phyloP scores from a whole-genome alignment of 805 yeast genomes.

The Cyberlindnera lachancei region DNA sequence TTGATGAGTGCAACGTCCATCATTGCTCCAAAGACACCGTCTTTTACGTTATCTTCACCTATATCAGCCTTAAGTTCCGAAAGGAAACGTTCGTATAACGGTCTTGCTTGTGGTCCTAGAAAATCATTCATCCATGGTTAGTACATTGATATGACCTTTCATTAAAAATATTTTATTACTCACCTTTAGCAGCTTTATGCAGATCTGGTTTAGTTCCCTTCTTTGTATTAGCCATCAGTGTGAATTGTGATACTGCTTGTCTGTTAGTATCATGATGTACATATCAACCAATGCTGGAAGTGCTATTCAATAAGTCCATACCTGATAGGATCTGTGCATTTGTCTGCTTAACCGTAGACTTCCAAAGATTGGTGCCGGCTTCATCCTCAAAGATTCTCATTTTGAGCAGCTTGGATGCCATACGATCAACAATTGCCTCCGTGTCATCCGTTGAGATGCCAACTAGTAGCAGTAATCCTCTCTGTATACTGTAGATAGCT shows the following conservation, averaged over 20 bases:
- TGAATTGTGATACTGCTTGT: constrained; percentile 73
- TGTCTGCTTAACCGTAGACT: constrained; percentile 50
- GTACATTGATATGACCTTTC: too few relatives aligned
- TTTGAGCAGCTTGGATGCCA: constrained; percentile 59
- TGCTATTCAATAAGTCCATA: too few relatives aligned
- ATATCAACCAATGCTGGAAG: too few relatives aligned
- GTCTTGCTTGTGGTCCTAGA: constrained; percentile 51
- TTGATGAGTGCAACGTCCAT: constrained; percentile 87
- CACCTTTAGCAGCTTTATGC: constrained; percentile 85
- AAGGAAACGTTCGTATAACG: constrained; percentile 43
- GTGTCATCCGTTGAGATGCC: constrained; percentile 82
- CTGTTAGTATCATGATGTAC: constrained; percentile 1
- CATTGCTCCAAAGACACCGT: constrained; percentile 94
- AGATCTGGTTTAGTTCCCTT: constrained; percentile 96
- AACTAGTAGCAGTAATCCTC: constrained; percentile 74
- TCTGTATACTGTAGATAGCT: constrained; percentile 36
- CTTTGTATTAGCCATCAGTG: constrained; percentile 74
- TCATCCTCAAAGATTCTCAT: constrained; percentile 70
- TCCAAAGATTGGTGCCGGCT: constrained; percentile 67
- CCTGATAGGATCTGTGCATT: constrained; percentile 67
- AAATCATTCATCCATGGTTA: constrained; percentile 39
- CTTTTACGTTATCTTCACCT: constrained; percentile 62
- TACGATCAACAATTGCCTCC: constrained; percentile 57
- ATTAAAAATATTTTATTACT: constrained; percentile 7
- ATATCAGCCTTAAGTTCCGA: constrained; percentile 38